Evolutionary conservation across 805 yeast species (phyloP).

Genomic region (Pichia nakasei): DNA sequence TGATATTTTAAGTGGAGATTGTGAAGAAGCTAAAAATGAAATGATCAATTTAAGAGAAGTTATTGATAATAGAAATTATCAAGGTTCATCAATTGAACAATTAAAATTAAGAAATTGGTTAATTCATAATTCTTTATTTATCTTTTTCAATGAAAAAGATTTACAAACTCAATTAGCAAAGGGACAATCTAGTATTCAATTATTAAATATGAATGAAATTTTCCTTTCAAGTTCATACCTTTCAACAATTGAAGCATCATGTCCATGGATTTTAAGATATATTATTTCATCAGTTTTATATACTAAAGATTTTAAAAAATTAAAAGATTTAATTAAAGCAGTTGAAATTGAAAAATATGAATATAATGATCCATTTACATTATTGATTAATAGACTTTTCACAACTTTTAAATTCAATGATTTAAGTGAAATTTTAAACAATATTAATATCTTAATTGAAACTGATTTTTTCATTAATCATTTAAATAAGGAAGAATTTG

Average conservation of each 20-base stretch:
- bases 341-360: constrained; percentile 57
- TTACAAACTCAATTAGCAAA: background rate
- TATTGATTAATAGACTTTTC: constrained; percentile 45
- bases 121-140: constrained; percentile 61
- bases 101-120: constrained; percentile 59
- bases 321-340: constrained; percentile 49
- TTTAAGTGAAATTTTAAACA: constrained; percentile 39
- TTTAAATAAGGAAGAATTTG: constrained; percentile 23
- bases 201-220: constrained; percentile 46
- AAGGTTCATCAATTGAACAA: constrained; percentile 46
- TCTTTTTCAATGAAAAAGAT: constrained; percentile 32
- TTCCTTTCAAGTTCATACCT: constrained; percentile 52
- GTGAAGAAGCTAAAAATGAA: constrained; percentile 47
- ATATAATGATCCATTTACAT: constrained; percentile 56
- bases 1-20: constrained; percentile 44
- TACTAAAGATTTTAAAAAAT: constrained; percentile 35
- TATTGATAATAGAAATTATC: constrained; percentile 44
- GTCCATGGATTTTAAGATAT: constrained; percentile 66
- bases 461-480: constrained; percentile 52
- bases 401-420: constrained; percentile 50
- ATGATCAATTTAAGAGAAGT: constrained; percentile 46
- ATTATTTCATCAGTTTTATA: constrained; percentile 50
- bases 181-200: constrained; percentile 15
- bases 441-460: constrained; percentile 39
- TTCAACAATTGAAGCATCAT: constrained; percentile 59